phyloP scores from a whole-genome alignment of 768 basidiomycete genomes.

The Phanerodontia chrysosporium region DNA sequence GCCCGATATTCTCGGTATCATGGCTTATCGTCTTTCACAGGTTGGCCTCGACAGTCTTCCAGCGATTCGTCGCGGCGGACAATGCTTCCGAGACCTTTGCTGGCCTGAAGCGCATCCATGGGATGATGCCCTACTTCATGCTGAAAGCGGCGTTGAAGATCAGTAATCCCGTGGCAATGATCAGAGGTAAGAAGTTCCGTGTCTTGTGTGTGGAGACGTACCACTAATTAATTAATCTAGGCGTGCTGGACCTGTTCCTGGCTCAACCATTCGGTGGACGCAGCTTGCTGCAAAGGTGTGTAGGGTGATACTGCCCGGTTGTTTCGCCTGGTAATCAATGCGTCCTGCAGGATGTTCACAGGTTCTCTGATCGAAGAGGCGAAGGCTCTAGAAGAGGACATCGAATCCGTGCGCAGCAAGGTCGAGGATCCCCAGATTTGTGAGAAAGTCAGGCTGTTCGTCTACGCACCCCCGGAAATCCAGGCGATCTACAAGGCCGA shows the following conservation, averaged over 20 bases:
- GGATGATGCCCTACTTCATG: conserved; percentile 97
- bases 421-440: conserved; percentile 85
- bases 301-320: neutral
- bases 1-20: neutral
- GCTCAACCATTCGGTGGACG: conserved; percentile 95
- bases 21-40: conserved; percentile 38
- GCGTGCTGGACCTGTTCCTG: conserved; percentile 88
- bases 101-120: conserved; percentile 87
- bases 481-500: conserved; percentile 79
- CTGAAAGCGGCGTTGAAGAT: conserved; percentile 88
- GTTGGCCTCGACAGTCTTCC: conserved; percentile 93
- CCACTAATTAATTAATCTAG: conserved; percentile 24
- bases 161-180: conserved; percentile 95
- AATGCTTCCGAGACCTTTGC: conserved; percentile 86
- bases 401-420: conserved; percentile 82
- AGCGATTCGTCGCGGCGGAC: conserved; percentile 90
- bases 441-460: conserved; percentile 82
- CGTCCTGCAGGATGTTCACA: conserved; percentile 79
- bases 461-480: conserved; percentile 83
- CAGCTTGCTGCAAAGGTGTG: conserved; percentile 83
- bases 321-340: neutral
- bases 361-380: conserved; percentile 89
- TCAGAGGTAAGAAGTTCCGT: conserved; percentile 55
- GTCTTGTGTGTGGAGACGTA: neutral
- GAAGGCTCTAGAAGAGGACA: conserved; percentile 78